A percentile compares a stretch with the other conserved stretches of the same genome.
Conservation (phyloP, 2,329 filamentous ascomycete species). For the Aureobasidium pullulans region DNA sequence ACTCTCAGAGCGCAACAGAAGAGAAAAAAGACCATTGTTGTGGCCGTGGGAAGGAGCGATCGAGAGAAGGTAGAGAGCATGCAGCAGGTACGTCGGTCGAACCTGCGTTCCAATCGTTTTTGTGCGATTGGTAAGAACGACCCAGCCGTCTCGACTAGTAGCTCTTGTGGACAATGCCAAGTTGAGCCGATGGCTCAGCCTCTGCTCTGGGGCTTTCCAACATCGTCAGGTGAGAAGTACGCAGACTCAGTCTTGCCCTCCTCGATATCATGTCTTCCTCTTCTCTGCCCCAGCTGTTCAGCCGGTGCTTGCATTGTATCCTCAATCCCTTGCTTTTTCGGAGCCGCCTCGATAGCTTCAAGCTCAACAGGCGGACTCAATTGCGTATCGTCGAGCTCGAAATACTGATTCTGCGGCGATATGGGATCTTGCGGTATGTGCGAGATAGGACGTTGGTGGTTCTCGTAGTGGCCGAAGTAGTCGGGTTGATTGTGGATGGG, state of each 20-base stretch:
- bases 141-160: background rate
- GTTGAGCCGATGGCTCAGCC: background rate
- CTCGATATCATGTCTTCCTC: background rate
- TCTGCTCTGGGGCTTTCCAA: background rate
- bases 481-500: background rate
- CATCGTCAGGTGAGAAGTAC: background rate
- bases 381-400: slow-evolving; percentile 2
- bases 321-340: background rate
- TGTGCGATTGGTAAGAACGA: background rate
- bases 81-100: no score
- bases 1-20: no score
- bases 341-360: background rate
- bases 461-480: background rate
- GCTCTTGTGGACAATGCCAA: background rate
- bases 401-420: background rate
- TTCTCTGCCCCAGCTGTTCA: background rate
- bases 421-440: background rate
- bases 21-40: background rate
- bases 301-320: background rate
- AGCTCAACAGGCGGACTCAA: slow-evolving; percentile 8
- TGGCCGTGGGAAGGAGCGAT: no score
- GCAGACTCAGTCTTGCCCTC: background rate
- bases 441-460: background rate
- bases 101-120: background rate
- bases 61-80: no score